phyloP scores from a whole-genome alignment of 176 grass and related monocot genomes.

The Elymus sibiricus region DNA sequence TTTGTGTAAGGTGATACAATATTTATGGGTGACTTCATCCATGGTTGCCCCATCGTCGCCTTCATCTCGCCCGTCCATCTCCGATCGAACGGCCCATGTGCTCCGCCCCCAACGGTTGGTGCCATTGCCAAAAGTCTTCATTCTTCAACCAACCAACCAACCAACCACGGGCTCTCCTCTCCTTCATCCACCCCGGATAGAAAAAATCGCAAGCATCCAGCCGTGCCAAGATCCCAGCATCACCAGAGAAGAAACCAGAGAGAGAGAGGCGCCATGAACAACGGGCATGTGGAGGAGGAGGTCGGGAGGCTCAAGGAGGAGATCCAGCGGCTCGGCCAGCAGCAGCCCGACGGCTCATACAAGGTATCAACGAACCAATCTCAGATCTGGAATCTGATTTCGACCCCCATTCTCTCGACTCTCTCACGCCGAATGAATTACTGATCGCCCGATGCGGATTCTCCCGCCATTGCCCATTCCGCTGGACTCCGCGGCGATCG shows the following conservation, averaged over 20 bases:
- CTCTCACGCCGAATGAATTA: not conserved
- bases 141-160: not conserved
- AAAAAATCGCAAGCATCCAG: not conserved
- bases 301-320: constrained; percentile 84
- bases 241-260: not conserved
- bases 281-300: constrained; percentile 72
- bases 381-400: not conserved
- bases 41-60: not conserved
- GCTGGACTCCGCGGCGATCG: not conserved
- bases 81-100: constrained; percentile 1
- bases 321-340: constrained; percentile 84
- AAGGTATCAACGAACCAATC: constrained; percentile 43
- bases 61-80: not conserved
- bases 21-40: not conserved
- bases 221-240: constrained; percentile 3
- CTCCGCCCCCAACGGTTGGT: not conserved
- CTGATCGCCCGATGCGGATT: not conserved
- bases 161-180: not conserved
- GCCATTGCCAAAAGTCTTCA: not conserved
- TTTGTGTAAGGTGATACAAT: no score
- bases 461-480: not conserved
- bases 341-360: constrained; percentile 77
- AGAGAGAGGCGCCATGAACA: constrained; percentile 52
- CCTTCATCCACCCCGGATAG: not conserved
- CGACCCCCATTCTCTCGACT: not conserved